phyloP scores from a whole-genome alignment of 352 stramenopile species.

The Phytophthora constricta region DNA sequence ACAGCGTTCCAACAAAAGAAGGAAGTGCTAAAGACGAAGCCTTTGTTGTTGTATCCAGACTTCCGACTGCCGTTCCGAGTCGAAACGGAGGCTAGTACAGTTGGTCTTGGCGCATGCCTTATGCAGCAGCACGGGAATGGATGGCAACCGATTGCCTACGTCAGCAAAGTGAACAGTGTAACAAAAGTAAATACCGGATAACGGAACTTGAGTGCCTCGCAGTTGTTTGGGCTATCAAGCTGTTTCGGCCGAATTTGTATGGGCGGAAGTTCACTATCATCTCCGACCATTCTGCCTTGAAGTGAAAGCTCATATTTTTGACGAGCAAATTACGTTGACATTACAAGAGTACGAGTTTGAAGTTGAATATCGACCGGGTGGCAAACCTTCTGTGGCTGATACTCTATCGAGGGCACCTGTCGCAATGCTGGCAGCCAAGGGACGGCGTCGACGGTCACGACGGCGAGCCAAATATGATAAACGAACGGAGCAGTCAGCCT shows the following conservation, averaged over 20 bases:
- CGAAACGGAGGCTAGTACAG: conserved; percentile 25
- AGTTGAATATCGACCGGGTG: conserved; percentile 9
- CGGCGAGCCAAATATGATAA: no score
- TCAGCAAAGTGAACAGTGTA: conserved; percentile 18
- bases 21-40: background rate
- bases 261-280: conserved; percentile 18
- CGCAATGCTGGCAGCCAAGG: conserved; percentile 2
- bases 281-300: conserved; percentile 30
- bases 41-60: conserved; percentile 30
- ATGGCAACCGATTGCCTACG: conserved; percentile 21
- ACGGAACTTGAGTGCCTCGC: conserved; percentile 32
- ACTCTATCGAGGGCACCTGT: conserved; percentile 17
- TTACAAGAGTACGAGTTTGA: conserved; percentile 36
- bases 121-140: conserved; percentile 21
- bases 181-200: conserved; percentile 25
- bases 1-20: conserved; percentile 23
- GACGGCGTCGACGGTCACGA: background rate
- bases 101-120: conserved; percentile 19
- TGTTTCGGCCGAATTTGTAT: conserved; percentile 29
- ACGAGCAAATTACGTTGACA: conserved; percentile 3
- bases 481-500: no score
- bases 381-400: conserved; percentile 16
- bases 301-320: conserved; percentile 12
- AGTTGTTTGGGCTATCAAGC: conserved; percentile 29
- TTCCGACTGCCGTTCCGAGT: conserved; percentile 29